Base-by-base conservation (phyloP, 164 flowering plant genomes). In the Dillenia turbinata region DNA sequence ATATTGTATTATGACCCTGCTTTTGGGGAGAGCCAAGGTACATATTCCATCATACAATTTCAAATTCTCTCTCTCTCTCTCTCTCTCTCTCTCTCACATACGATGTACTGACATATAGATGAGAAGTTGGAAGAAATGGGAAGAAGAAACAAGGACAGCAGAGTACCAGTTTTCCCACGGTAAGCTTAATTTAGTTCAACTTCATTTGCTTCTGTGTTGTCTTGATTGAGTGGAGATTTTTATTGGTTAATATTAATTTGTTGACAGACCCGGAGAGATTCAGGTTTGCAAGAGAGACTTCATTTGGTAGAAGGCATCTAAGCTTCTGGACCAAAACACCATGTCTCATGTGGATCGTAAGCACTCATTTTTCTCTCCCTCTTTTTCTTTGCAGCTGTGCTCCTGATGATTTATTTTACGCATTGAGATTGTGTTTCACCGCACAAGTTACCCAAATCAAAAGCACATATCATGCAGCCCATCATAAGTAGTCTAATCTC, bases 91-190 rank as follows among this genome's bases (percentile, higher is more conserved):
- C 13, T 12, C 6, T 59, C 1, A 17, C 9, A 52, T 8, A 44
- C 49, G 47, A 8, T 46, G 12, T 46, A 10, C 10, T 47, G 61
- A 48, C 14, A 40, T 66, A 51, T 65, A 85, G 96, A 89, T 89
- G 96, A 78, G 76, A 60, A 65, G 77, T 0, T 87, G 97, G 97
- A 87, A 83, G 68, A 17, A 60, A 7, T 87, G 97, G 97, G 97
- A 90, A 57, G 67, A 70, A 3, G 97, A 88, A 70, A 86, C 94
- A 10, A 77, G 58, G 47, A 80, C 90, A 10, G 57, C 44, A 9
- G 94, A 90, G 59, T 90, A 90, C 63, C 82, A 86, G 48, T 78
- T 74, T 62, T 69, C 84, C 0, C 78, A 90, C 19, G 97, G 96
- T 90, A 59, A 56, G 62, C 40, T 33, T 33, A 33, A 33, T 33